Percentiles rank a stretch among this genome's conserved stretches.
Conservation (phyloP, 2,329 filamentous ascomycete species). For the Trichoderma guizhouense region DNA sequence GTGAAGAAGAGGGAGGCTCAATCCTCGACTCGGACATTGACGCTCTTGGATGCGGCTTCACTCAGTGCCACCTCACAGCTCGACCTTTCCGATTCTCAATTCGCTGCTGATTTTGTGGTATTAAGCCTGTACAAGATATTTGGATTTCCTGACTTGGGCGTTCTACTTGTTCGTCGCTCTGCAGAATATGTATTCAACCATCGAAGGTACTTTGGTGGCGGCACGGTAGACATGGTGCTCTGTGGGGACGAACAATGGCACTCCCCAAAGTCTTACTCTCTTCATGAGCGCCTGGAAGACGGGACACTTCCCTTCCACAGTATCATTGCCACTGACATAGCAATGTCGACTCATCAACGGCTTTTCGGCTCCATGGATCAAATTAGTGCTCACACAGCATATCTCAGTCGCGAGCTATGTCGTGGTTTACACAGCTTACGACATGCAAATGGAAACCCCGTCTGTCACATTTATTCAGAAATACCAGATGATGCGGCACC, state of each 20-base stretch:
- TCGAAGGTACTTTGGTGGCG: constrained; percentile 85
- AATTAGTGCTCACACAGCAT: constrained; percentile 68
- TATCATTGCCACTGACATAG: constrained; percentile 77
- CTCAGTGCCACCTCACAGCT: constrained; percentile 73
- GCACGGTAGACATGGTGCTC: constrained; percentile 87
- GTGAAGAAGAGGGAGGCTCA: constrained; percentile 36
- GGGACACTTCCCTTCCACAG: constrained; percentile 88
- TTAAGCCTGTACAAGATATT: constrained; percentile 98
- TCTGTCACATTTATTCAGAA: constrained; percentile 64
- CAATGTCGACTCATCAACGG: constrained; percentile 64
- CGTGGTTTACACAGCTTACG: constrained; percentile 54
- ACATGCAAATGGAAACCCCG: constrained; percentile 65
- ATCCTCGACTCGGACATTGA: constrained; percentile 47
- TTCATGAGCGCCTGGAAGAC: constrained; percentile 85
- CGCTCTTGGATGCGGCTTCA: constrained; percentile 80
- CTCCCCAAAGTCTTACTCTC: constrained; percentile 63
- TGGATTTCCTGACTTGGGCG: constrained; percentile 88
- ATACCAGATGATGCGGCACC: constrained; percentile 22
- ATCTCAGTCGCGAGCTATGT: constrained; percentile 58
- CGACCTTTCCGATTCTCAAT: constrained; percentile 59
- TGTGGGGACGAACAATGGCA: constrained; percentile 80
- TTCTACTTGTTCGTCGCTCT: constrained; percentile 73
- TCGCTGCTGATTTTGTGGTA: constrained; percentile 78
- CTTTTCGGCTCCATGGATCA: constrained; percentile 69
- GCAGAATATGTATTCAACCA: constrained; percentile 61